A percentile compares a stretch with the other conserved stretches of the same genome.
Evolutionary conservation across 2,329 filamentous ascomycete genomes (phyloP).

Genomic region (Calonectria ilicicola): DNA sequence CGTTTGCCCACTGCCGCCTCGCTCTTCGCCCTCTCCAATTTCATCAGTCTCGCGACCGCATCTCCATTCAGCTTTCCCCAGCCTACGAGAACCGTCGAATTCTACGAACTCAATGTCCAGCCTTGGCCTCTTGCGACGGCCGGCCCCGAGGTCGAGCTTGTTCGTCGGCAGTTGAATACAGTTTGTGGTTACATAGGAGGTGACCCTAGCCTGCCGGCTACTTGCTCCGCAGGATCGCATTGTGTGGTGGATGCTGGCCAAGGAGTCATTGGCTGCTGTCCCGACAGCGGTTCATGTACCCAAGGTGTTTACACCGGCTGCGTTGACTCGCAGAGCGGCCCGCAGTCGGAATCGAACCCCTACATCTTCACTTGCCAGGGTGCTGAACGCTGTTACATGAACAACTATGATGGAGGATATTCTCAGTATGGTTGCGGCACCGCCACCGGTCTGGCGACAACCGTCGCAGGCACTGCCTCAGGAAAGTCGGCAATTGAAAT

Average conservation of each 20-base stretch:
- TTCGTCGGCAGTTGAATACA: slow-evolving; percentile 62
- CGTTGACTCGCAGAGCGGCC: slow-evolving; percentile 63
- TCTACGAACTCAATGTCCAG: slow-evolving; percentile 53
- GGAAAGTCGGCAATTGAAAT: slow-evolving; percentile 52
- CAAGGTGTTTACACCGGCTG: slow-evolving; percentile 69
- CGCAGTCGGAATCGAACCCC: slow-evolving; percentile 64
- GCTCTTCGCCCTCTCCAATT: slow-evolving; percentile 49
- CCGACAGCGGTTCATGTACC: slow-evolving; percentile 62
- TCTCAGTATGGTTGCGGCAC: slow-evolving; percentile 69
- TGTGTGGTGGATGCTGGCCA: slow-evolving; percentile 65
- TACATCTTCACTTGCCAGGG: slow-evolving; percentile 69
- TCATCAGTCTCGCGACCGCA: slow-evolving; percentile 48
- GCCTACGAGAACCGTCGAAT: slow-evolving; percentile 53
- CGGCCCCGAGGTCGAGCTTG: slow-evolving; percentile 45
- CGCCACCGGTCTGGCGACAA: slow-evolving; percentile 60
- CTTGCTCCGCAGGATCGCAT: slow-evolving; percentile 68
- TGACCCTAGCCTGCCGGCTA: slow-evolving; percentile 63
- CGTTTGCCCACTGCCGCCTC: slow-evolving; percentile 51
- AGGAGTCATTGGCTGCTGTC: slow-evolving; percentile 68
- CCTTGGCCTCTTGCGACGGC: slow-evolving; percentile 57
- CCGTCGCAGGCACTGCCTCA: slow-evolving; percentile 59
- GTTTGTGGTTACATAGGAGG: slow-evolving; percentile 70
- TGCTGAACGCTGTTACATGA: slow-evolving; percentile 65
- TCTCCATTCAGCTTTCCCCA: slow-evolving; percentile 56
- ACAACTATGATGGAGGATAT: slow-evolving; percentile 66